phyloP scores from a whole-genome alignment of 2,329 filamentous ascomycete genomes.

The Sclerotinia sclerotiorum region DNA sequence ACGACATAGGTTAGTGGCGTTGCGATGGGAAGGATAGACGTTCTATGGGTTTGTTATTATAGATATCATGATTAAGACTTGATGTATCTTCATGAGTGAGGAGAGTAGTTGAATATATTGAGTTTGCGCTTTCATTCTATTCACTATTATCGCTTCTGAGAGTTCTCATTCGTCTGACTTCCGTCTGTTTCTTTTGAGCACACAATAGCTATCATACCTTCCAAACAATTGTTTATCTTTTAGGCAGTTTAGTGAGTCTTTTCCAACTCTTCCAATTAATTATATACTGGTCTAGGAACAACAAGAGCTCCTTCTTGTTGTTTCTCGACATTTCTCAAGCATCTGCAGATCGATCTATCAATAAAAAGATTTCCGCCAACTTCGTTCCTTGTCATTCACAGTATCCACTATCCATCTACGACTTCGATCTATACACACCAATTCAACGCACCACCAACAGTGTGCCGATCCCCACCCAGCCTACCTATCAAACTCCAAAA shows the following conservation, averaged over 20 bases:
- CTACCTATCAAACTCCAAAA: neutral
- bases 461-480: neutral
- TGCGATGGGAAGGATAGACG: neutral
- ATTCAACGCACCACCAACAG: too few relatives aligned
- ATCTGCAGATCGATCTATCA: neutral
- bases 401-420: too few relatives aligned
- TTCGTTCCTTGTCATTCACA: neutral
- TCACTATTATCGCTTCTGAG: neutral
- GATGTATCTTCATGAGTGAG: neutral
- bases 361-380: neutral
- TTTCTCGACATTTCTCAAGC: neutral
- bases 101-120: neutral
- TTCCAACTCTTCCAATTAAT: neutral
- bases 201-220: neutral
- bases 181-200: neutral
- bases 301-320: neutral
- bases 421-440: neutral
- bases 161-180: neutral
- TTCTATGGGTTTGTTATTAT: conserved; percentile 2
- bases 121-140: neutral
- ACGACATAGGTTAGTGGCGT: conserved; percentile 19
- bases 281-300: neutral
- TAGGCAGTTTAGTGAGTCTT: neutral
- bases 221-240: neutral
- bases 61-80: neutral